These are phyloP conservation scores for Cystobasidium ongulense DNA, from an alignment of 768 basidiomycete genomes.

Conservation along the genomic window DNA sequence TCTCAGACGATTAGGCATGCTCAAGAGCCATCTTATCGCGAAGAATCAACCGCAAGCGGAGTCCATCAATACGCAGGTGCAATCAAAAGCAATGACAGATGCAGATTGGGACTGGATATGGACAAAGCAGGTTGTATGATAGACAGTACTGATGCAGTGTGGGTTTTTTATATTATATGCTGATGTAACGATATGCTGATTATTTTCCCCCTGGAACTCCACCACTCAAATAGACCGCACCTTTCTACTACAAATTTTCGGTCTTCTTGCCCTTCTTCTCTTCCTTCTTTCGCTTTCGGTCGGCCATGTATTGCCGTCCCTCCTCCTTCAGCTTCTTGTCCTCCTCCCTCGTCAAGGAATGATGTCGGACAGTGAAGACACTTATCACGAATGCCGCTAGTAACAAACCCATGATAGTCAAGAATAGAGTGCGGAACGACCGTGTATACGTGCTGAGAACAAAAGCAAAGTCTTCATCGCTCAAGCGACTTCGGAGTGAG, in stretches of 20 bases:
- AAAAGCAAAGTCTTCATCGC: background rate
- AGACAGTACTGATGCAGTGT: background rate
- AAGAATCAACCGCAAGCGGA: background rate
- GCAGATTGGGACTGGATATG: constrained; percentile 21
- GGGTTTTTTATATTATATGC: background rate
- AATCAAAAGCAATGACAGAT: background rate
- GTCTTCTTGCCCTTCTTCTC: background rate
- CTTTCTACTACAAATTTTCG: background rate
- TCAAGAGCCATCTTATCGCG: background rate
- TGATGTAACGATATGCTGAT: background rate
- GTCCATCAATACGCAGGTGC: background rate
- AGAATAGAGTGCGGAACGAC: constrained; percentile 9
- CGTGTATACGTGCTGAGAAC: background rate
- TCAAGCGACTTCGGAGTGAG: background rate
- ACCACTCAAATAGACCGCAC: background rate
- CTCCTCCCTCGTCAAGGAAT: constrained; percentile 7
- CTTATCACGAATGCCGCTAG: background rate
- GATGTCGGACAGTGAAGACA: background rate
- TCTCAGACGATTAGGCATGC: constrained; percentile 7
- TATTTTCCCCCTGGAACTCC: background rate
- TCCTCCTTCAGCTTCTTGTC: constrained; percentile 23
- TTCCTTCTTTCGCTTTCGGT: background rate
- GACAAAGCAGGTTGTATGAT: background rate
- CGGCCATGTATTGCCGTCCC: constrained; percentile 2
- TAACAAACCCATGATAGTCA: constrained; percentile 15